Evolutionary conservation across 352 stramenopile genomes (phyloP), one percentile per base, ranked within the genome.

Genomic region (Pythium folliculosum): DNA sequence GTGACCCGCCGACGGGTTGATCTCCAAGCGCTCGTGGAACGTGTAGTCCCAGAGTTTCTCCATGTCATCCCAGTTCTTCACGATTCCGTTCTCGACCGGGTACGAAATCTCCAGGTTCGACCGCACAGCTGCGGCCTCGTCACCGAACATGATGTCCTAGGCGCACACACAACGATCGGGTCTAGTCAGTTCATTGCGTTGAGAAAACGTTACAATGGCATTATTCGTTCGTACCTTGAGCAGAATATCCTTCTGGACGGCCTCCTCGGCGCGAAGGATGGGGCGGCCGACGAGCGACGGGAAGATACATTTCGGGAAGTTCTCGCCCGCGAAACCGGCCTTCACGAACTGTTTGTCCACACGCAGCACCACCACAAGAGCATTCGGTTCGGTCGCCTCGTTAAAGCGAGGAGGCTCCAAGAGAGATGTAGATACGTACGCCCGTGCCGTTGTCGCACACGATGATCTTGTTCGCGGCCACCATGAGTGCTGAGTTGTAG

Each of bases 41-140:
- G 92, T 98, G 78, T 99, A 98, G 76, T 98, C 95, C 96, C 96
- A 99, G 32, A 99, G 78, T 66, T 98, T 92, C 75, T 98, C 90
- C 95, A 99, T 98, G 70, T 98, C 95, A 55, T 98, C 91, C 96
- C 96, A 99, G 81, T 98, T 98, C 75, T 96, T 96, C 13, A 99
- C 94, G 59, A 99, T 98, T 44, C 96, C 96, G 72, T 99, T 98
- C 73, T 98, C 93, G 25, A 99, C 91, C 14, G 89, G 90, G 76
- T 96, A 96, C 69, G 77, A 83, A 76, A 95, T 94, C 74, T 96
- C 87, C 30, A 97, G 75, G n/a, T n/a, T 98, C 90, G 83, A 91
- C 12, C 90, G 86, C 68, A 96, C 86, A 12, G 88, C 85, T 7
- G 86, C 86, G 2, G 92, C 94, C 65, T 98, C 96, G 66, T 99